Evolutionary conservation across 176 grass and related monocot species (phyloP).

Genomic region (Tillandsia leiboldiana): DNA sequence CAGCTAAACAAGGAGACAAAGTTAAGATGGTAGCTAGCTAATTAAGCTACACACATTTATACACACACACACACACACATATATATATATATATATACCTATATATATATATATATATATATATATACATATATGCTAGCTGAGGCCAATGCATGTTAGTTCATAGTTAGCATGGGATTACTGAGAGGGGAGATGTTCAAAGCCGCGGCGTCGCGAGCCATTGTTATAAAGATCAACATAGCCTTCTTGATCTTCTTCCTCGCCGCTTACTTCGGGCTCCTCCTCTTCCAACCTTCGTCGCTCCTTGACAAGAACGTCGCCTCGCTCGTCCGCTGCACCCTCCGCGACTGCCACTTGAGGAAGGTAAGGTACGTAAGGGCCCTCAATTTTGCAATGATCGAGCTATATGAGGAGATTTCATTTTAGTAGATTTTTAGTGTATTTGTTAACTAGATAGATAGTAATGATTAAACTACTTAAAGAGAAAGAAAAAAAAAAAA

Average conservation of each 20-base stretch:
- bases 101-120: neutral
- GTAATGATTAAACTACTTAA: no score
- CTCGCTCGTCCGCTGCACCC: slow-evolving; percentile 62
- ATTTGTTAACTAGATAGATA: no score
- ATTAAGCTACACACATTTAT: no score
- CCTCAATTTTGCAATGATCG: neutral
- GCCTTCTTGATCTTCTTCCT: slow-evolving; percentile 77
- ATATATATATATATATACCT: no score
- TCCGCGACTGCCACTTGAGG: slow-evolving; percentile 49
- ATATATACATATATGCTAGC: neutral
- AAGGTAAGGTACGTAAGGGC: slow-evolving; percentile 82
- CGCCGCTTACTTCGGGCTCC: slow-evolving; percentile 62
- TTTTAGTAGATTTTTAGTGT: no score
- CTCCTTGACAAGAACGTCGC: slow-evolving; percentile 30
- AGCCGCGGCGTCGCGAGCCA: slow-evolving; percentile 30
- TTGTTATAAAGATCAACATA: slow-evolving; percentile 69
- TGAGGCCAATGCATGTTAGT: neutral
- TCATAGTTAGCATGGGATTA: neutral
- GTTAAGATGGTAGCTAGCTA: no score
- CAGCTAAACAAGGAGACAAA: neutral
- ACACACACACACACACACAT: no score
- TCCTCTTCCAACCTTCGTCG: slow-evolving; percentile 57
- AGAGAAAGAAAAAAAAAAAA: no score
- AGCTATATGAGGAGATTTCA: neutral
- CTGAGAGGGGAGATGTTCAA: slow-evolving; percentile 38